These are phyloP conservation scores for Gnomoniopsis smithogilvyi DNA, from an alignment of 2,329 filamentous ascomycete genomes.

Conservation along the genomic window DNA sequence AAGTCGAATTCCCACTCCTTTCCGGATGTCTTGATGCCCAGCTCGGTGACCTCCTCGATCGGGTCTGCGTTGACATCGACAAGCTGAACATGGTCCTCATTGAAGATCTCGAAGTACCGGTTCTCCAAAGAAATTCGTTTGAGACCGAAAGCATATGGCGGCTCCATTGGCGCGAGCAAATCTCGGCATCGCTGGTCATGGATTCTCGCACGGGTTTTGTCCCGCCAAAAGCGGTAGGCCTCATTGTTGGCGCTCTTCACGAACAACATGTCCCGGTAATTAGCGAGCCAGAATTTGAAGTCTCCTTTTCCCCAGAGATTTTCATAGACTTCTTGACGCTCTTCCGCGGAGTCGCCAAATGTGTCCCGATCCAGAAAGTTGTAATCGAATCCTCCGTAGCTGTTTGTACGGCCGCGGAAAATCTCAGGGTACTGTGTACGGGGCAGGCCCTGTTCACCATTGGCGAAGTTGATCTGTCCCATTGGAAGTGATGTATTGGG, in stretches of 20 bases:
- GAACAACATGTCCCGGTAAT: constrained; percentile 38
- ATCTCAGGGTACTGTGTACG: constrained; percentile 32
- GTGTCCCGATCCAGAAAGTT: constrained; percentile 42
- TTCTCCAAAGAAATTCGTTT: constrained; percentile 22
- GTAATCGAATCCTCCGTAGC: constrained; percentile 41
- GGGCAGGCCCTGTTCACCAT: constrained; percentile 39
- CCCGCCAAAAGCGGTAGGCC: constrained; percentile 38
- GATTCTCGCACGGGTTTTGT: constrained; percentile 34
- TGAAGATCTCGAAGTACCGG: constrained; percentile 32
- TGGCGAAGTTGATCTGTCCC: constrained; percentile 39
- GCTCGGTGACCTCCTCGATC: constrained; percentile 22
- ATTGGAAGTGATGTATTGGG: constrained; percentile 54
- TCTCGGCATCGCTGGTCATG: constrained; percentile 33
- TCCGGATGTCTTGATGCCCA: constrained; percentile 24
- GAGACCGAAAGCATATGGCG: constrained; percentile 34
- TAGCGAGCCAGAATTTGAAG: constrained; percentile 36
- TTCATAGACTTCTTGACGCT: constrained; percentile 27
- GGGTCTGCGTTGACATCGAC: constrained; percentile 27
- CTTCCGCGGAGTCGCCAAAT: constrained; percentile 36
- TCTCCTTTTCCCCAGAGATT: constrained; percentile 35
- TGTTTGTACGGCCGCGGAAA: constrained; percentile 35
- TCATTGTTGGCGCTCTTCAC: constrained; percentile 34
- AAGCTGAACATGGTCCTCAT: constrained; percentile 30
- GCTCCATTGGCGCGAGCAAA: constrained; percentile 36
- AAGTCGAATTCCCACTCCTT: constrained; percentile 14